phyloP scores from a whole-genome alignment of 768 basidiomycete species.

The Pleurotus tuoliensis region DNA sequence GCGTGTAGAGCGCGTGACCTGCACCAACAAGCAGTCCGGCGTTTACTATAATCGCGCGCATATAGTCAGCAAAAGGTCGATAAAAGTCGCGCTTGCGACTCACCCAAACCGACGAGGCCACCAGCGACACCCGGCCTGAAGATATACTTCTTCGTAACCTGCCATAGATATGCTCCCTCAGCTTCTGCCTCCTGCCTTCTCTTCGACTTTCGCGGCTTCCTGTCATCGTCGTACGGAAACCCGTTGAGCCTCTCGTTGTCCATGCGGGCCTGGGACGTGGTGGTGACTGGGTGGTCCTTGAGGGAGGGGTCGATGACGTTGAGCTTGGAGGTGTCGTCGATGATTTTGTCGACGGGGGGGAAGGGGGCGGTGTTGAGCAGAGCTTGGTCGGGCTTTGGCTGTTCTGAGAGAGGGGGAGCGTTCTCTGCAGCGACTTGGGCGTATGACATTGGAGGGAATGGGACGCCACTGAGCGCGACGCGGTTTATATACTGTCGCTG shows the following conservation, averaged over 20 bases:
- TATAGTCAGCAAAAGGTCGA: too few relatives aligned
- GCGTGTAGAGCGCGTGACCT: slow-evolving; percentile 60
- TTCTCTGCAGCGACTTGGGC: slow-evolving; percentile 63
- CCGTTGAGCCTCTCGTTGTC: neutral
- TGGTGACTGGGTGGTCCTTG: slow-evolving; percentile 37
- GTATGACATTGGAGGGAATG: slow-evolving; percentile 57
- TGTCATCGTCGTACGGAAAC: neutral
- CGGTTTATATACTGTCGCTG: neutral
- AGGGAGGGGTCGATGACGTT: slow-evolving; percentile 50
- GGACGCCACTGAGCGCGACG: neutral
- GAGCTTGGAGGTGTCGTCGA: slow-evolving; percentile 51
- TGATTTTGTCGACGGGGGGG: slow-evolving; percentile 26
- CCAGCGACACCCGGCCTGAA: slow-evolving; percentile 68
- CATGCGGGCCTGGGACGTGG: slow-evolving; percentile 17
- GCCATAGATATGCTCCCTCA: slow-evolving; percentile 52
- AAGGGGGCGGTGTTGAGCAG: slow-evolving; percentile 52
- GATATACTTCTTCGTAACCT: slow-evolving; percentile 46
- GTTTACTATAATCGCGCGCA: slow-evolving; percentile 45
- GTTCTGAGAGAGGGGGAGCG: slow-evolving; percentile 41
- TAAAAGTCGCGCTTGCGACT: slow-evolving; percentile 15
- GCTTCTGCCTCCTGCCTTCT: slow-evolving; percentile 26
- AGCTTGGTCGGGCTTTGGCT: slow-evolving; percentile 64
- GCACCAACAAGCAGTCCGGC: slow-evolving; percentile 61
- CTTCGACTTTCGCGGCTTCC: neutral
- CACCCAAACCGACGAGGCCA: slow-evolving; percentile 67